Base-by-base conservation (phyloP, 2,329 filamentous ascomycete species). In the Dothideomycetes sp. region DNA sequence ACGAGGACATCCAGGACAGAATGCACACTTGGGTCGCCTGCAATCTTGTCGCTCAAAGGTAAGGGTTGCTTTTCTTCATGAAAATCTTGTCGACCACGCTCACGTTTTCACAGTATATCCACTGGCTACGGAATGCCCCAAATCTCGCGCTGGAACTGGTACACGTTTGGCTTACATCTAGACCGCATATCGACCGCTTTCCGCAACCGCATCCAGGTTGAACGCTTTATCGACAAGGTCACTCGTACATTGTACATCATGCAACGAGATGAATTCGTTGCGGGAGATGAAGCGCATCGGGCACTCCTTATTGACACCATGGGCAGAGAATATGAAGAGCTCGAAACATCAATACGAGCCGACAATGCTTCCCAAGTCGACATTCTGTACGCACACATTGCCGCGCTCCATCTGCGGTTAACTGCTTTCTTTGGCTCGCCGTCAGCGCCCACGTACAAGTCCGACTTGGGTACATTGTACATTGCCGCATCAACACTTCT, bases 101-200 rank as follows among this genome's bases (percentile, higher is more conserved):
- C 49, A 52, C 7, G 20, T 47, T 48, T 16, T n/a, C 49, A 41
- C 43, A 80, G 78, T 42, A 76, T 88, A 30, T 83, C 82, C n/a
- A 89, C 84, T 4, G 84, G 84, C 15, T 85, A 87, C 52, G 84
- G 84, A 5, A 84, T 88, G 56, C 84, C 84, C 6, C 82, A 84
- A 4, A 51, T 62, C 4, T 51, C 54, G 10, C 37, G 59, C 17
- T 61, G 58, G 58, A 58, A 58, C 13, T 62, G 84, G 82, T 32
- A 85, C 78, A 37, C 69, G 81, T 33, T 88, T 82, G 61, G 84
- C 82, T 60, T 87, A 76, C 74, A 88, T 78, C 2, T 66, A 82
- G 45, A 78, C 72, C 32, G 67, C 74, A 51, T 44, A 38, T 70
- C 73, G n/a, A 55, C 60, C 3, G 78, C 83, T 52, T 68, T 86